Percentiles rank a stretch among this genome's conserved stretches.
These are phyloP conservation scores for Alternaria sp. DNA, from an alignment of 2,329 filamentous ascomycete genomes.

Conservation along the genomic window DNA sequence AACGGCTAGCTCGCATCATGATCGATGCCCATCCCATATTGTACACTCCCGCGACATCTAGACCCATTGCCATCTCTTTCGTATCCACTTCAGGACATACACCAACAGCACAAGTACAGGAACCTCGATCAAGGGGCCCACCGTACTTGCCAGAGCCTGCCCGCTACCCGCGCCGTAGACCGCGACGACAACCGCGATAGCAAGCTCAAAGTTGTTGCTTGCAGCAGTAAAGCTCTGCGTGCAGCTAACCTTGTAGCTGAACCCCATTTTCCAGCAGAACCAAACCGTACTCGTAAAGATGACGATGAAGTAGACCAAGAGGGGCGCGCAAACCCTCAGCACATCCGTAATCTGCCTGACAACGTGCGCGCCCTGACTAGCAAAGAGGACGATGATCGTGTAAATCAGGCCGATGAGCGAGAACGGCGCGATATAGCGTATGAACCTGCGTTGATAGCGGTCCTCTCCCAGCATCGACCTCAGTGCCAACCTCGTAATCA, in stretches of 20 bases:
- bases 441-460: slow-evolving; percentile 72
- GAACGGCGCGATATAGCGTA: slow-evolving; percentile 73
- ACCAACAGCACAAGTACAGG: slow-evolving; percentile 80
- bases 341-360: slow-evolving; percentile 85
- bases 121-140: slow-evolving; percentile 86
- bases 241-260: slow-evolving; percentile 71
- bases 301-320: slow-evolving; percentile 79
- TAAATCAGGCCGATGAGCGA: slow-evolving; percentile 84
- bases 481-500: slow-evolving; percentile 73
- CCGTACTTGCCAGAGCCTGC: slow-evolving; percentile 80
- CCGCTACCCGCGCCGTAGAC: slow-evolving; percentile 79
- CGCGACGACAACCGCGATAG: slow-evolving; percentile 85
- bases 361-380: slow-evolving; percentile 79
- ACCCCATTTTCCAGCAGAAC: slow-evolving; percentile 69
- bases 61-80: slow-evolving; percentile 61
- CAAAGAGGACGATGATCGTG: slow-evolving; percentile 86
- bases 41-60: slow-evolving; percentile 1
- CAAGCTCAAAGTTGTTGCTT: slow-evolving; percentile 92
- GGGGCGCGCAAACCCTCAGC: slow-evolving; percentile 77
- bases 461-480: slow-evolving; percentile 60
- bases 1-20: not conserved
- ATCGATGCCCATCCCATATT: not conserved
- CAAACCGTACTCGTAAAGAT: slow-evolving; percentile 75
- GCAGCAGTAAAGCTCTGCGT: slow-evolving; percentile 90
- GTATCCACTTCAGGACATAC: slow-evolving; percentile 71